Percentiles rank a stretch among this genome's conserved stretches.
These are phyloP conservation scores for Penicillium sp. DNA, from an alignment of 2,329 filamentous ascomycete genomes.

Conservation along the genomic window DNA sequence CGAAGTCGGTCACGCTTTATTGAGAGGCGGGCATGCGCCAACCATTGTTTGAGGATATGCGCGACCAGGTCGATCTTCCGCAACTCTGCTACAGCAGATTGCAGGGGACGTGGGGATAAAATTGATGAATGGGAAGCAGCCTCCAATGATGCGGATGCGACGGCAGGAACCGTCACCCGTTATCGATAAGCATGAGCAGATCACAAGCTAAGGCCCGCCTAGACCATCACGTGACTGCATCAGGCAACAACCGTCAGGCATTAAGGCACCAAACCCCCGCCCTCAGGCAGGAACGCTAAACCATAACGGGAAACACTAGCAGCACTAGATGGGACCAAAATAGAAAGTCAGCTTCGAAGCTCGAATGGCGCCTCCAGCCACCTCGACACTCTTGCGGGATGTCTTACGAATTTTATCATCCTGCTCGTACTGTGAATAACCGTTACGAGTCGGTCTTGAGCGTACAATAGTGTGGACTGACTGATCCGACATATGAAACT, in stretches of 20 bases:
- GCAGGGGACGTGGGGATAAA: background rate
- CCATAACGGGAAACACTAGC: slow-evolving; percentile 10
- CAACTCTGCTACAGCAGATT: background rate
- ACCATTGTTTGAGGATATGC: background rate
- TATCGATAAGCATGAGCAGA: slow-evolving; percentile 16
- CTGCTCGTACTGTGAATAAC: background rate
- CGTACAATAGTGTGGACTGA: slow-evolving; percentile 4
- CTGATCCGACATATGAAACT: slow-evolving; percentile 7
- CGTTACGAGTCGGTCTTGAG: background rate
- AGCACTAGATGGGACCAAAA: slow-evolving; percentile 28
- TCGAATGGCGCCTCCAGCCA: slow-evolving; percentile 25
- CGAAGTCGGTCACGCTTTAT: slow-evolving; percentile 9
- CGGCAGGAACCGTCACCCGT: slow-evolving; percentile 15
- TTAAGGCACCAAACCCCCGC: slow-evolving; percentile 27
- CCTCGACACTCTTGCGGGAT: slow-evolving; percentile 22
- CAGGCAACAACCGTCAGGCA: background rate
- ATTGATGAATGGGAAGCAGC: background rate
- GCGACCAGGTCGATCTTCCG: background rate
- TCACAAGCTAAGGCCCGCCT: background rate
- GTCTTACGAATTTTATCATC: background rate
- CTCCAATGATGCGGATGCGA: slow-evolving; percentile 4
- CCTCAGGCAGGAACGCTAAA: slow-evolving; percentile 25
- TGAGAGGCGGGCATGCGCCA: slow-evolving; percentile 5
- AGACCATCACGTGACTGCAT: background rate
- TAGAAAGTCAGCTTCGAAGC: slow-evolving; percentile 31